phyloP scores from a whole-genome alignment of 1,284 basidiomycete species.

The Pyrrhoderma lamaoense region DNA sequence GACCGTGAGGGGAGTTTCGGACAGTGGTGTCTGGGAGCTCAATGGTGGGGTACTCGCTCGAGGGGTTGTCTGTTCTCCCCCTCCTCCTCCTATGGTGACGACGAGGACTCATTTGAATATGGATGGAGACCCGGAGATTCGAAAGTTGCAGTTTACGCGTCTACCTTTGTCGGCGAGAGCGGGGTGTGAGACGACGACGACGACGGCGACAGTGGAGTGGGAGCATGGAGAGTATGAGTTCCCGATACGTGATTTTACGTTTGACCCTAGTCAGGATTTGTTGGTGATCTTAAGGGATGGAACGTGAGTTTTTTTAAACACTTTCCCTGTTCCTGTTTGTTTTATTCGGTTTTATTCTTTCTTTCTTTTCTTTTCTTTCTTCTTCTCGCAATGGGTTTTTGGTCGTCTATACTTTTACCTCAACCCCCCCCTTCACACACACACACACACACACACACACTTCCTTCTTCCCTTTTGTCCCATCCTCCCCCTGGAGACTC shows the following conservation, averaged over 20 bases:
- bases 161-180: conserved; percentile 15
- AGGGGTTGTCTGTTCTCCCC: conserved; percentile 20
- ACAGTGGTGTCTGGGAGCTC: conserved; percentile 41
- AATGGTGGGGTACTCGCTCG: conserved; percentile 54
- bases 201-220: too few species aligned
- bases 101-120: neutral
- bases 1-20: conserved; percentile 33
- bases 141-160: conserved; percentile 15
- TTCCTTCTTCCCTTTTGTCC: too few species aligned
- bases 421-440: too few species aligned
- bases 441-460: too few species aligned
- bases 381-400: too few species aligned
- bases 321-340: too few species aligned
- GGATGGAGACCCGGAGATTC: conserved; percentile 33
- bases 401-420: too few species aligned
- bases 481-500: too few species aligned
- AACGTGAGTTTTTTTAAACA: conserved; percentile 8
- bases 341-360: too few species aligned
- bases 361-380: too few species aligned
- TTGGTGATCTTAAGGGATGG: conserved; percentile 36
- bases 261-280: conserved; percentile 58
- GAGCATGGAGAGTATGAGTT: conserved; percentile 33
- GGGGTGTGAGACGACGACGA: conserved; percentile 27
- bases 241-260: conserved; percentile 47
- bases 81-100: conserved; percentile 30